Percentiles rank a stretch among this genome's conserved stretches.
Conservation (phyloP, 257 asterid genomes). For the Scutellaria baicalensis region DNA sequence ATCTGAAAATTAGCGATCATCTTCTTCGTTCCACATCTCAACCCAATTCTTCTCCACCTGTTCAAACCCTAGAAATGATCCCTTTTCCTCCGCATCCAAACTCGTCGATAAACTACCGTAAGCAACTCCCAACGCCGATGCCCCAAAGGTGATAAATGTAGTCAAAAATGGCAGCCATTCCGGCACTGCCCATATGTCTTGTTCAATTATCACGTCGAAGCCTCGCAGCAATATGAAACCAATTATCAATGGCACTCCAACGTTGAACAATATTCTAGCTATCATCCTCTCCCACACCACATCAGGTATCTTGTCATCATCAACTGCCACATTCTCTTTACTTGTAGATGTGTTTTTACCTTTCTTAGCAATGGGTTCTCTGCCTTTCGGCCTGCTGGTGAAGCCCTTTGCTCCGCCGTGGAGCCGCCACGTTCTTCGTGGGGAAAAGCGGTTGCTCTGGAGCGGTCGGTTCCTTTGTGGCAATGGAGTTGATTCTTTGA, state of each 20-base stretch:
- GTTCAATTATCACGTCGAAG: conserved; percentile 31
- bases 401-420: conserved; percentile 62
- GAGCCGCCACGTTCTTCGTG: conserved; percentile 35
- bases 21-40: conserved; percentile 71
- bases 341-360: not conserved
- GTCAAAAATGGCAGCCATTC: conserved; percentile 62
- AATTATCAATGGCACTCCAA: conserved; percentile 48
- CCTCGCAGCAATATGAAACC: conserved; percentile 40
- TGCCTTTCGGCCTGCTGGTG: conserved; percentile 16
- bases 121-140: conserved; percentile 65
- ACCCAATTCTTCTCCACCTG: conserved; percentile 72
- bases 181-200: conserved; percentile 42
- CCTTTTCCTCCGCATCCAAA: conserved; percentile 53
- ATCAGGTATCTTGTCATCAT: conserved; percentile 48
- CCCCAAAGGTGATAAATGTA: conserved; percentile 54
- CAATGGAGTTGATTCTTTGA: conserved; percentile 18
- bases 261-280: conserved; percentile 44
- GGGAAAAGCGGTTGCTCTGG: conserved; percentile 14
- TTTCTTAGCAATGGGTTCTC: conserved; percentile 6
- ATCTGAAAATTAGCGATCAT: conserved; percentile 3
- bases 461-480: conserved; percentile 19
- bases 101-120: conserved; percentile 75
- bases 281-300: conserved; percentile 61
- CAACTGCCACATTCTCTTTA: conserved; percentile 10
- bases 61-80: conserved; percentile 60